Evolutionary conservation across 2,329 filamentous ascomycete species (phyloP), one percentile per base, ranked within the genome.

Genomic region (Colletotrichum agaves): DNA sequence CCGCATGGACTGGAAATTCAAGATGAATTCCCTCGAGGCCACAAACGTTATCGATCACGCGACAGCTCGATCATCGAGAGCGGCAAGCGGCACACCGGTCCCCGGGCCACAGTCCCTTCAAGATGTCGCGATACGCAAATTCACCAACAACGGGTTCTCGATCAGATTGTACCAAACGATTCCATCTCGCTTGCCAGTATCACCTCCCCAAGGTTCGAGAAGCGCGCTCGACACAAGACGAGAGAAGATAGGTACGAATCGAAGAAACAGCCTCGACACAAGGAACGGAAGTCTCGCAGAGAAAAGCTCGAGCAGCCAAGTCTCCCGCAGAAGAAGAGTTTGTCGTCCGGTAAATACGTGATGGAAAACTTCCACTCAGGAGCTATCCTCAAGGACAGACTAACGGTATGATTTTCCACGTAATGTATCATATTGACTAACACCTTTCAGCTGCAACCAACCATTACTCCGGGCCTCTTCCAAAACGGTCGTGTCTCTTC

Each of bases 311-410:
- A 49, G 12, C 49, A 73, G 52, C 57, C 60, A 61, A 27, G 72
- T 68, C 50, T 73, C 70, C 35, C 58, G 70, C 23, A 21, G 13
- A 73, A 68, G 27, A 73, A 72, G n/a, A 72, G 60, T 12, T 67
- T 80, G 39, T 73, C 74, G 5, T 79, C 79, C 0, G 75, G 80
- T 13, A 81, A 80, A 60, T 82, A 85, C 44, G 78, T 90, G 7
- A 84, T 89, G 75, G 76, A 81, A 6, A 84, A 84, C 19, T 91
- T 91, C 69, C 78, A 78, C 12, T 89, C 88, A 1, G 75, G 82
- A 3, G 84, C 84, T 58, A 82, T 91, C 46, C 75, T 82, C 11
- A 80, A 81, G 11, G 70, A 73, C 5, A 74, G 75, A 31, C 63
- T 82, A 3, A 81, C 76, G 5, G 80, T 80, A 61, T 55, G 75